Percentiles rank a stretch among this genome's conserved stretches.
Evolutionary conservation across 2,329 filamentous ascomycete genomes (phyloP).

Genomic region (Xylariaceae sp.): DNA sequence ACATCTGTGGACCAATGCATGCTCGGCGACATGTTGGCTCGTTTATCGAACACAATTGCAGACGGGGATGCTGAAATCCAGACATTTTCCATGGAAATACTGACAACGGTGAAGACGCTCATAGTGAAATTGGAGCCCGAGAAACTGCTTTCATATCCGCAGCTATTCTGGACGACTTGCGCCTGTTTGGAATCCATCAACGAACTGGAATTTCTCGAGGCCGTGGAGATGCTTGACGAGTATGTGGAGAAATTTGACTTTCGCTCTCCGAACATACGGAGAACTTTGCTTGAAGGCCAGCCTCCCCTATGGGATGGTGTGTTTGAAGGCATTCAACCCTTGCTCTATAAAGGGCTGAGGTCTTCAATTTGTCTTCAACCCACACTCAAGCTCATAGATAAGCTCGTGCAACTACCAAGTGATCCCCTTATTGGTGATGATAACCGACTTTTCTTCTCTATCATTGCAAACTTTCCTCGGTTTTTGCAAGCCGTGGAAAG

Average conservation of each 20-base stretch:
- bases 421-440: conserved; percentile 79
- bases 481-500: conserved; percentile 78
- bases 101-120: conserved; percentile 88
- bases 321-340: conserved; percentile 79
- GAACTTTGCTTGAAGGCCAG: conserved; percentile 69
- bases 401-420: conserved; percentile 71
- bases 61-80: conserved; percentile 93
- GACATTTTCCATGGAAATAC: conserved; percentile 95
- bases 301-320: conserved; percentile 83
- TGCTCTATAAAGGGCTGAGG: conserved; percentile 87
- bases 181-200: conserved; percentile 96
- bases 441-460: conserved; percentile 73
- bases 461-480: conserved; percentile 87
- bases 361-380: conserved; percentile 78
- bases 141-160: conserved; percentile 82
- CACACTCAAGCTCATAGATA: conserved; percentile 73
- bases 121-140: conserved; percentile 78
- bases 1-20: conserved; percentile 87
- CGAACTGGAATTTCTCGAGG: conserved; percentile 89
- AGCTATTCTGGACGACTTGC: conserved; percentile 96
- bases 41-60: conserved; percentile 93
- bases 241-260: conserved; percentile 82
- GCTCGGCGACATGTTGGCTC: conserved; percentile 93
- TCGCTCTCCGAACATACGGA: conserved; percentile 62
- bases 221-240: conserved; percentile 84